phyloP scores from a whole-genome alignment of 768 basidiomycete genomes.

The Mycena metata region DNA sequence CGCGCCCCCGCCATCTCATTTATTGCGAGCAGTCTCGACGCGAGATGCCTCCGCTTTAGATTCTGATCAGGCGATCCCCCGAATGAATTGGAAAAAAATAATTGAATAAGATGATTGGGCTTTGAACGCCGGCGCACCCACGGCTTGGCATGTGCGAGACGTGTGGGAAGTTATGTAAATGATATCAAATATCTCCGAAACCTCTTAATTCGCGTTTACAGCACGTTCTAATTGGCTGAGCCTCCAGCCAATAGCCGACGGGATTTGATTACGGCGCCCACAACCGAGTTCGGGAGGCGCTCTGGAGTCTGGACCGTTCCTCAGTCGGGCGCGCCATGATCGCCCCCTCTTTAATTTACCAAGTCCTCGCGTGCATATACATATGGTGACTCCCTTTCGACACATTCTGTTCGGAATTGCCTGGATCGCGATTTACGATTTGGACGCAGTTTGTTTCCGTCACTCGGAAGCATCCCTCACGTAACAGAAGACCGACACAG shows the following conservation, averaged over 20 bases:
- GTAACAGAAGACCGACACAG: conserved; percentile 20
- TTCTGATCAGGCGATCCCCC: conserved; percentile 22
- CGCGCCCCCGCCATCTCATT: not conserved
- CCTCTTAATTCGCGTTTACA: too few species aligned
- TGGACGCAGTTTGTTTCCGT: not conserved
- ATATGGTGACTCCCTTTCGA: too few species aligned
- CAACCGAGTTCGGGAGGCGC: not conserved
- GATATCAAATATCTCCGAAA: too few species aligned
- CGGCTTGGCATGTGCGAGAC: not conserved
- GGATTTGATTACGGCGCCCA: conserved; percentile 11
- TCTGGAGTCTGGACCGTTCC: not conserved
- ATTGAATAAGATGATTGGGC: not conserved
- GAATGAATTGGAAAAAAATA: conserved; percentile 1
- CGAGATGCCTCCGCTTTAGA: conserved; percentile 5
- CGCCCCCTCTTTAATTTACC: not conserved
- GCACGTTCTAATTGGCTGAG: conserved; percentile 1
- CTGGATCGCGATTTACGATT: conserved; percentile 9
- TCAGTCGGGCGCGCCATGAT: not conserved
- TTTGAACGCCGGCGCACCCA: conserved; percentile 19
- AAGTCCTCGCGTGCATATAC: too few species aligned
- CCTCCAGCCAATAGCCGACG: conserved; percentile 9
- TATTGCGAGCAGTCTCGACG: not conserved
- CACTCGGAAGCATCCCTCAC: not conserved
- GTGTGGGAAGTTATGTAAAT: too few species aligned
- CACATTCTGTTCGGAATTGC: conserved; percentile 3